Conservation (phyloP, 441 rosid species). For the Arabidopsis hybrid region DNA sequence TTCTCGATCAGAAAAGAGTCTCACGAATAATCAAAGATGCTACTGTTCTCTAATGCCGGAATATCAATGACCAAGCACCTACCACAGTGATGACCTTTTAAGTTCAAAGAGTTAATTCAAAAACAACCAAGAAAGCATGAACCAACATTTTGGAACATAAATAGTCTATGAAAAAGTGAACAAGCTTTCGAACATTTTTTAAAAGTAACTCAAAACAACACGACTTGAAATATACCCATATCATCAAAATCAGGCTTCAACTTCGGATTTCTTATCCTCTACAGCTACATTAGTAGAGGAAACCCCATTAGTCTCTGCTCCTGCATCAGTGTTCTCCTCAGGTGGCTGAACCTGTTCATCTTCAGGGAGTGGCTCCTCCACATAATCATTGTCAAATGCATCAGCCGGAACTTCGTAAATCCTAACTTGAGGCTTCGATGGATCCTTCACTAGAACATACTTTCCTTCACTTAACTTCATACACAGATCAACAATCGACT, state of each 20-base stretch:
- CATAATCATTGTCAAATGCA: conserved; percentile 96
- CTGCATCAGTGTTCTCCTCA: conserved; percentile 61
- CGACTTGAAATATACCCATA: conserved; percentile 9
- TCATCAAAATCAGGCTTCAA: conserved; percentile 48
- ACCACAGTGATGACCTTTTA: neutral
- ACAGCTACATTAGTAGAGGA: conserved; percentile 48
- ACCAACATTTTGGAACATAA: neutral
- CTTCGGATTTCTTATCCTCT: conserved; percentile 58
- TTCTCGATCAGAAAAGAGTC: too few species aligned
- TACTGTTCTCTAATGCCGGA: too few species aligned
- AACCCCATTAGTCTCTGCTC: conserved; percentile 54
- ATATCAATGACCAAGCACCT: too few species aligned
- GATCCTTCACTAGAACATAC: conserved; percentile 93
- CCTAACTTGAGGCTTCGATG: conserved; percentile 88
- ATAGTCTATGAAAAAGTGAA: neutral
- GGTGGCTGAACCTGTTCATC: conserved; percentile 93
- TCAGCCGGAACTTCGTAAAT: conserved; percentile 94
- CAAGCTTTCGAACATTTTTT: neutral
- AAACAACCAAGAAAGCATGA: conserved; percentile 1
- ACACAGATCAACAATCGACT: conserved; percentile 87
- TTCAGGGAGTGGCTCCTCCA: conserved; percentile 91
- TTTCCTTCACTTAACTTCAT: conserved; percentile 96
- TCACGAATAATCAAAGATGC: too few species aligned
- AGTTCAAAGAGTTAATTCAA: neutral
- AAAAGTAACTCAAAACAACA: conserved; percentile 19